phyloP scores from a whole-genome alignment of 1,139 yeast species.

The Pichia sp. region DNA sequence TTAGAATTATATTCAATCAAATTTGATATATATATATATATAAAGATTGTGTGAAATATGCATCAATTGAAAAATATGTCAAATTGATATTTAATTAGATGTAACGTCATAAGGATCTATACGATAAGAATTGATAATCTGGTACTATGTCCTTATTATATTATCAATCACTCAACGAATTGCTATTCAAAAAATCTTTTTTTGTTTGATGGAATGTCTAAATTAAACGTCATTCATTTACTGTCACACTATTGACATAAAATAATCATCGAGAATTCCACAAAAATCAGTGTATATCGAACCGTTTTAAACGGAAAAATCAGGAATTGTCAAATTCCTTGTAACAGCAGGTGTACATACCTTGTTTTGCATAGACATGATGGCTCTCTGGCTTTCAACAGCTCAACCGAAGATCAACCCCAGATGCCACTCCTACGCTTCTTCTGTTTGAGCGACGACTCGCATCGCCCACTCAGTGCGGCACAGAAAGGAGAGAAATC shows the following conservation, averaged over 20 bases:
- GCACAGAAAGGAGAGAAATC: not conserved
- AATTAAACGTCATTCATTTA: too few relatives aligned
- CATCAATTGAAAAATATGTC: not conserved
- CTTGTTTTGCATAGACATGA: conserved; percentile 27
- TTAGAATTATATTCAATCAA: conserved; percentile 2
- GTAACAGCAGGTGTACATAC: conserved; percentile 10
- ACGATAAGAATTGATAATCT: too few relatives aligned
- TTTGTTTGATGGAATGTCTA: too few relatives aligned
- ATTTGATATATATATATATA: not conserved
- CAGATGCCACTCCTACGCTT: not conserved
- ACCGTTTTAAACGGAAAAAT: not conserved
- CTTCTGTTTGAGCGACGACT: not conserved
- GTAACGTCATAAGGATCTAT: too few relatives aligned
- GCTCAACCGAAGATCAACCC: not conserved
- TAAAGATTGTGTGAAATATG: not conserved
- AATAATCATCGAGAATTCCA: too few relatives aligned
- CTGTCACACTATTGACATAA: too few relatives aligned
- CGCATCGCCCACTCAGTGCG: not conserved
- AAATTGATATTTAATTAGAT: not conserved
- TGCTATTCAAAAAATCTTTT: too few relatives aligned
- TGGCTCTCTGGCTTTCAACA: conserved; percentile 2
- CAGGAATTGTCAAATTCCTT: not conserved
- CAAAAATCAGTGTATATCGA: not conserved
- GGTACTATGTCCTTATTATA: too few relatives aligned
- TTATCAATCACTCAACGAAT: too few relatives aligned